These are phyloP conservation scores for Didymella exigua DNA, from an alignment of 2,329 filamentous ascomycete species.

Conservation along the genomic window DNA sequence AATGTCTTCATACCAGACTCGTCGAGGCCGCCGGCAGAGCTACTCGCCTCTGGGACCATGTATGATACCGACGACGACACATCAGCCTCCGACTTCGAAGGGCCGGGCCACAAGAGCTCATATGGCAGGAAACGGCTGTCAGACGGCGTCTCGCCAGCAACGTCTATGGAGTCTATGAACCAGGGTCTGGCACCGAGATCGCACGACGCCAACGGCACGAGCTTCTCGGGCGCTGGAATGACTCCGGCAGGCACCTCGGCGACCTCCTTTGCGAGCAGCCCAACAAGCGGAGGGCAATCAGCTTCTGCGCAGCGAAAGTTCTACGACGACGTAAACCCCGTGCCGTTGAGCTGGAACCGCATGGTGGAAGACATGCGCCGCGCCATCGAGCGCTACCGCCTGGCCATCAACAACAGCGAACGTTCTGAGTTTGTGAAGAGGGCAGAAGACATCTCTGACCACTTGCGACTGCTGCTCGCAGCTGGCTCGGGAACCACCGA, in stretches of 20 bases:
- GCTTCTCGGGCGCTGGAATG: slow-evolving; percentile 54
- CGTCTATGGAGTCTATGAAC: slow-evolving; percentile 90
- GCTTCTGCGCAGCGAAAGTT: slow-evolving; percentile 72
- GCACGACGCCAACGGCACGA: slow-evolving; percentile 49
- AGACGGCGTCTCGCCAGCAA: slow-evolving; percentile 80
- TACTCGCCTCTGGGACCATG: slow-evolving; percentile 84
- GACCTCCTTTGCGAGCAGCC: slow-evolving; percentile 61
- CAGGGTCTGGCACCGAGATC: slow-evolving; percentile 66
- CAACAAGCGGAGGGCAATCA: slow-evolving; percentile 50
- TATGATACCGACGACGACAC: slow-evolving; percentile 90
- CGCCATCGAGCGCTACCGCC: slow-evolving; percentile 86
- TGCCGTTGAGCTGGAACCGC: slow-evolving; percentile 84
- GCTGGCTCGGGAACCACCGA: slow-evolving; percentile 97
- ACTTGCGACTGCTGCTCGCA: slow-evolving; percentile 88
- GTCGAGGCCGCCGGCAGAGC: slow-evolving; percentile 85
- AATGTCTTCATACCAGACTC: slow-evolving; percentile 88
- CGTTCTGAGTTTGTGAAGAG: slow-evolving; percentile 89
- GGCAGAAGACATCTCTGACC: slow-evolving; percentile 98
- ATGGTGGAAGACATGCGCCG: slow-evolving; percentile 92
- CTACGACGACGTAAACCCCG: slow-evolving; percentile 84
- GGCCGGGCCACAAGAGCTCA: slow-evolving; percentile 73
- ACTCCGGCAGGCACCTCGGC: slow-evolving; percentile 58
- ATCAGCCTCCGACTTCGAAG: slow-evolving; percentile 82
- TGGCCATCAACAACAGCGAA: slow-evolving; percentile 81
- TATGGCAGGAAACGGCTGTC: slow-evolving; percentile 68